Percentiles rank a stretch among this genome's conserved stretches.
Evolutionary conservation across 805 yeast species (phyloP).

Genomic region (Pichia insulana): DNA sequence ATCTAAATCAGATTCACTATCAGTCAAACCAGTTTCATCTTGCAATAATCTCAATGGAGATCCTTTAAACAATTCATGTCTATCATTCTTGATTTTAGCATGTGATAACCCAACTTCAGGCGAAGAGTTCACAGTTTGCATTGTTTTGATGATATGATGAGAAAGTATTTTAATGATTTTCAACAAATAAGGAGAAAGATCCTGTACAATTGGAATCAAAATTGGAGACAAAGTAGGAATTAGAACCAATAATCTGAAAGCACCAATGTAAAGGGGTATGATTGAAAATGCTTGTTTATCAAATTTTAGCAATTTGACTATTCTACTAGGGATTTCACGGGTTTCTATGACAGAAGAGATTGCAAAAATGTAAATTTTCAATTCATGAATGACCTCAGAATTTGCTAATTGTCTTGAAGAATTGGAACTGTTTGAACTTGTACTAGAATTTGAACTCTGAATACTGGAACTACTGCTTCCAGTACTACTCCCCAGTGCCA

Average conservation of each 20-base stretch:
- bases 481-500: conserved; percentile 7
- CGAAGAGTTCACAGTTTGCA: too few species aligned
- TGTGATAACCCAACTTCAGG: too few species aligned
- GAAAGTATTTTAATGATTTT: background rate
- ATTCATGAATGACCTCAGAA: conserved; percentile 12
- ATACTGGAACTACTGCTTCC: background rate
- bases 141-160: too few species aligned
- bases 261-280: conserved; percentile 19
- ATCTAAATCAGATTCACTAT: conserved; percentile 4
- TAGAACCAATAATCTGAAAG: conserved; percentile 17
- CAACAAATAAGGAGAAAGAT: conserved; percentile 15
- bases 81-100: too few species aligned
- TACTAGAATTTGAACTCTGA: background rate
- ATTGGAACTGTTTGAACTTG: background rate
- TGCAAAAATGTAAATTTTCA: conserved; percentile 22
- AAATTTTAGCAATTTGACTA: conserved; percentile 12
- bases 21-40: conserved; percentile 5
- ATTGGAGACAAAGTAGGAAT: conserved; percentile 16
- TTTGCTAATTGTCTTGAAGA: background rate
- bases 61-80: background rate
- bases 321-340: conserved; percentile 10
- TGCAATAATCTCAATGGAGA: conserved; percentile 2
- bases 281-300: conserved; percentile 12
- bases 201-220: conserved; percentile 14
- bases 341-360: conserved; percentile 19